Evolutionary conservation across 352 stramenopile genomes (phyloP).

Genomic region (Phytopythium boreale): DNA sequence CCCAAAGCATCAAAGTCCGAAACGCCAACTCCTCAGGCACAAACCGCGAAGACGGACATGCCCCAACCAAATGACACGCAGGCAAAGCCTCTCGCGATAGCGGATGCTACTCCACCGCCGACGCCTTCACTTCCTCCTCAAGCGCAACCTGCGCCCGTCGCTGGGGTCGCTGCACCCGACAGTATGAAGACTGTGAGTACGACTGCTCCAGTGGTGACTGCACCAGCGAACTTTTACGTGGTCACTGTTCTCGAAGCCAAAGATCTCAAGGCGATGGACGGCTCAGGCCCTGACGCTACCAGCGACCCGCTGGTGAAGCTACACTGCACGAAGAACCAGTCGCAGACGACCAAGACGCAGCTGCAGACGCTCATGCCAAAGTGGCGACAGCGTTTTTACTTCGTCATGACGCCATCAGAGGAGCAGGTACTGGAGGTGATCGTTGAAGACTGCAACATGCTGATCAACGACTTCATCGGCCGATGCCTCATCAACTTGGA

Average conservation of each 20-base stretch:
- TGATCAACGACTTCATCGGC: conserved; percentile 75
- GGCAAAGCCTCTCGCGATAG: not conserved
- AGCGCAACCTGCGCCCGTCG: not conserved
- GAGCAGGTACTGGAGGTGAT: conserved; percentile 53
- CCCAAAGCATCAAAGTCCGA: conserved; percentile 4
- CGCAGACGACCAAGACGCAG: conserved; percentile 55
- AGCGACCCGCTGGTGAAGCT: conserved; percentile 72
- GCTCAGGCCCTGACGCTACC: conserved; percentile 46
- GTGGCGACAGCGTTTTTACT: conserved; percentile 76
- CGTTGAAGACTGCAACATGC: conserved; percentile 64
- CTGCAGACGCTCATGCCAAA: conserved; percentile 63
- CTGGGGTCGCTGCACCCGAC: not conserved
- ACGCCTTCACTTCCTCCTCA: not conserved
- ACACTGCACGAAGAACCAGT: conserved; percentile 47
- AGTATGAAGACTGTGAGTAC: not conserved
- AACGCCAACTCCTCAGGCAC: conserved; percentile 8
- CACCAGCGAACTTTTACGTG: conserved; percentile 53
- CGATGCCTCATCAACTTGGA: conserved; percentile 64
- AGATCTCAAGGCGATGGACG: conserved; percentile 50
- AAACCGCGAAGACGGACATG: conserved; percentile 5
- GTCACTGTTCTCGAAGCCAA: conserved; percentile 65
- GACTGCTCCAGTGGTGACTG: not conserved
- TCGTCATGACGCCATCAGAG: conserved; percentile 31
- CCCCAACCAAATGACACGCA: not conserved
- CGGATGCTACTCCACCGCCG: not conserved